Conservation (phyloP, 108 stramenopile genomes). For the Discostella stelligeroides region DNA sequence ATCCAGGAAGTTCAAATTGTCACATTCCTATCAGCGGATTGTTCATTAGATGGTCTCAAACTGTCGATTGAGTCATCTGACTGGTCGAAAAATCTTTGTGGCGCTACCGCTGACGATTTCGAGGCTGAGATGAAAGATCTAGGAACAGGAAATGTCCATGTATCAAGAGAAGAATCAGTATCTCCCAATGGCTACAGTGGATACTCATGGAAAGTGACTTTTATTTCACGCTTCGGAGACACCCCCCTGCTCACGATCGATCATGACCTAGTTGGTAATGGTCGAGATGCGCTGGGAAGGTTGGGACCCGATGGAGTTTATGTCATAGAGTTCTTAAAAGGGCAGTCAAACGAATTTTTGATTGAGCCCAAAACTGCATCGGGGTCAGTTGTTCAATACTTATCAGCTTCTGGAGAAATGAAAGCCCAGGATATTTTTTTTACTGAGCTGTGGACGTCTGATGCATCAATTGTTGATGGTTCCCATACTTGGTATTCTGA, state of each 20-base stretch:
- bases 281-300: slow-evolving; percentile 43
- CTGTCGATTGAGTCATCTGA: slow-evolving; percentile 35
- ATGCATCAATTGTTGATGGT: slow-evolving; percentile 46
- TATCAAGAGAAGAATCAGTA: slow-evolving; percentile 51
- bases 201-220: slow-evolving; percentile 69
- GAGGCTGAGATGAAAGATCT: slow-evolving; percentile 35
- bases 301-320: slow-evolving; percentile 23
- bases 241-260: slow-evolving; percentile 54
- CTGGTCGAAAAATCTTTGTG: slow-evolving; percentile 54
- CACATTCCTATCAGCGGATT: slow-evolving; percentile 38
- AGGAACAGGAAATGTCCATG: slow-evolving; percentile 57
- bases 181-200: slow-evolving; percentile 40
- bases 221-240: slow-evolving; percentile 68
- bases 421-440: slow-evolving; percentile 78
- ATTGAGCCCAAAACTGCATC: slow-evolving; percentile 84
- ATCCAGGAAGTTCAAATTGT: slow-evolving; percentile 80
- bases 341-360: slow-evolving; percentile 77
- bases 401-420: slow-evolving; percentile 62
- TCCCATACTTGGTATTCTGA: slow-evolving; percentile 53
- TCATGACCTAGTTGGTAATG: slow-evolving; percentile 40
- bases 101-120: slow-evolving; percentile 39
- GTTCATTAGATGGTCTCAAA: slow-evolving; percentile 31
- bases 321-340: slow-evolving; percentile 65
- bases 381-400: slow-evolving; percentile 65
- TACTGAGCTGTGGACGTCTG: slow-evolving; percentile 70